Evolutionary conservation across 2,329 filamentous ascomycete species (phyloP), one percentile per base, ranked within the genome.

Genomic region (Fusarium oxysporum): DNA sequence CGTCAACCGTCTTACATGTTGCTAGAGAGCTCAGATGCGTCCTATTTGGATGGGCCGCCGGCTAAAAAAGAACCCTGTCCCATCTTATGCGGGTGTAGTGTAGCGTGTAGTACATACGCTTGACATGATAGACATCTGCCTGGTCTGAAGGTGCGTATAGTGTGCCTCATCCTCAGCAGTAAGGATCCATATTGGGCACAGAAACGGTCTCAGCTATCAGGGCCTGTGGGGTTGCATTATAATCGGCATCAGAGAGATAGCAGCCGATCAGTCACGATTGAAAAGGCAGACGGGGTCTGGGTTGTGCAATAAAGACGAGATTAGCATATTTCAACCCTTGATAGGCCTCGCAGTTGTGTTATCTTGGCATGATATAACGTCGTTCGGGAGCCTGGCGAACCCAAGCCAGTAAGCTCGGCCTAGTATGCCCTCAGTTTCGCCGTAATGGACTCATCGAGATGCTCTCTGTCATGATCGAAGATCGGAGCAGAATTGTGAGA

Each of bases 111-210:
- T 51, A 35, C 48, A 32, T 35, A 51, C 32, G 64, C 63, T 59
- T 64, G 45, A 69, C 64, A 77, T 75, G 66, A 68, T 71, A 71
- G 66, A 64, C 68, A 75, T 68, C 63, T 70, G 62, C 67, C 63
- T 70, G 57, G 50, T 40, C 56, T 48, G 55, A 70, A 66, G 37
- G 38, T 66, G 65, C 45, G 32, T 41, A 53, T 50, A 30, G 25
- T 56, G 45, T 63, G 38, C 41, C 65, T 68, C 60, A 73, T 65
- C 13, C 25, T 41, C 61, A 44, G 17, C 60, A 56, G 64, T 43
- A 40, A 14, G 71, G 55, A 64, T 68, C 66, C 66, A 73, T 74
- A 63, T 69, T 65, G 61, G 54, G 71, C 59, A 64, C 72, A 73
- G 62, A 73, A 59, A 68, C 41, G 56, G 69, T 73, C 73, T 71